Evolutionary conservation across 306 rosid genomes (phyloP).

Genomic region (Dryas octopetala): DNA sequence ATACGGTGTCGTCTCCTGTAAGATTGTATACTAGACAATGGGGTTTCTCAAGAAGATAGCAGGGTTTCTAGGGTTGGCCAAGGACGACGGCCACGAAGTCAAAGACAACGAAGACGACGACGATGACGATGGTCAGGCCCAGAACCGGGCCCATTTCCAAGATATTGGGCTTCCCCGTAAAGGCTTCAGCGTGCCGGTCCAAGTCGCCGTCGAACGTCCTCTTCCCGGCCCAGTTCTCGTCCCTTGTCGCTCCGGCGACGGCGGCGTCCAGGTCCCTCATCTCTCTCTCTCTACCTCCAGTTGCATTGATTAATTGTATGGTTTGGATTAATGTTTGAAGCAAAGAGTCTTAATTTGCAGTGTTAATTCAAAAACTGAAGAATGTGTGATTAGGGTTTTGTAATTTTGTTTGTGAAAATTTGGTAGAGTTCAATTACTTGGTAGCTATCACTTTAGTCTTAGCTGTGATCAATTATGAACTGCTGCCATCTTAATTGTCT

Average conservation of each 20-base stretch:
- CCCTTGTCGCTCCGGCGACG: slow-evolving; percentile 62
- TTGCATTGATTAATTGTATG: neutral
- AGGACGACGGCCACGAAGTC: slow-evolving; percentile 53
- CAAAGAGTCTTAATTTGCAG: neutral
- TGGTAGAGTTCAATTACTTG: neutral
- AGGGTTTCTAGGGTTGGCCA: slow-evolving; percentile 60
- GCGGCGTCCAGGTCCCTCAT: slow-evolving; percentile 79
- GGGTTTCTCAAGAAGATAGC: slow-evolving; percentile 46
- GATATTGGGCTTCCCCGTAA: slow-evolving; percentile 59
- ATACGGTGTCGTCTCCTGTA: slow-evolving; percentile 3
- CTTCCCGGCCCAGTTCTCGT: slow-evolving; percentile 55
- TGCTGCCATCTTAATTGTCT: neutral
- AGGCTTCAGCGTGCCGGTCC: slow-evolving; percentile 74
- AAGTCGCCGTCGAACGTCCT: slow-evolving; percentile 64
- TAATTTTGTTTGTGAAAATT: neutral
- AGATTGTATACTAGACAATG: slow-evolving; percentile 34
- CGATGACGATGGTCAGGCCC: slow-evolving; percentile 32
- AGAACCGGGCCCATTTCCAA: slow-evolving; percentile 32
- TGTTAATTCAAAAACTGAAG: neutral
- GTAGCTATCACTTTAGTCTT: neutral
- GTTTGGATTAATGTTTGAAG: neutral
- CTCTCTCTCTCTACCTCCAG: neutral
- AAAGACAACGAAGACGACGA: slow-evolving; percentile 42
- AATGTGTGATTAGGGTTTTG: neutral
- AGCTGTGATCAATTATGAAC: neutral